Evolutionary conservation across 768 basidiomycete species (phyloP).

Genomic region (Pholiota conissans): DNA sequence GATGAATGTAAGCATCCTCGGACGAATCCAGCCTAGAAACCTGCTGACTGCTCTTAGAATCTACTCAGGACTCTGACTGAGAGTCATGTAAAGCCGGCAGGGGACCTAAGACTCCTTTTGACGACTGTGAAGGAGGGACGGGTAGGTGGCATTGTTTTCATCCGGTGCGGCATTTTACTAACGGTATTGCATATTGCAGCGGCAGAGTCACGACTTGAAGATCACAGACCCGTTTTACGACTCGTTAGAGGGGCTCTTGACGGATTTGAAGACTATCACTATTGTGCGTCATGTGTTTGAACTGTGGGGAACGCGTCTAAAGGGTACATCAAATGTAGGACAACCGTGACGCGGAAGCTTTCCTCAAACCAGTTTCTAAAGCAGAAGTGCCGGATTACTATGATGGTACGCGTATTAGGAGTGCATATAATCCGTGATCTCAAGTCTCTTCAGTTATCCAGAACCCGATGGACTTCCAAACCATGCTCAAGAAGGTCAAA

Average conservation of each 20-base stretch:
- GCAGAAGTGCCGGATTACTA: conserved; percentile 5
- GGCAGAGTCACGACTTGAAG: conserved; percentile 61
- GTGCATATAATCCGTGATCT: not conserved
- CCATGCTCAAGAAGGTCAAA: conserved; percentile 94
- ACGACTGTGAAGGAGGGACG: conserved; percentile 85
- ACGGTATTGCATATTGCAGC: conserved; percentile 23
- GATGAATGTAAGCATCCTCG: conserved; percentile 43
- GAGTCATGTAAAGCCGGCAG: conserved; percentile 67
- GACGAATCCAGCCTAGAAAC: conserved; percentile 27
- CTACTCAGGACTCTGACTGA: conserved; percentile 85
- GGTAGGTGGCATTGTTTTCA: conserved; percentile 50
- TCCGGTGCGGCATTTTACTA: conserved; percentile 14
- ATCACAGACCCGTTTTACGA: conserved; percentile 91
- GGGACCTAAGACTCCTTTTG: conserved; percentile 80
- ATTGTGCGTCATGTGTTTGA: conserved; percentile 44
- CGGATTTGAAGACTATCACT: conserved; percentile 79
- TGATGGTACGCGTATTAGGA: conserved; percentile 3
- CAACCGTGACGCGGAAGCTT: conserved; percentile 90
- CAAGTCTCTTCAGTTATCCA: conserved; percentile 67
- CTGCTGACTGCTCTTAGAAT: conserved; percentile 51
- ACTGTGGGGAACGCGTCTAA: conserved; percentile 23
- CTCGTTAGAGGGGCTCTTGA: conserved; percentile 84
- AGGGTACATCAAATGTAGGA: conserved; percentile 46
- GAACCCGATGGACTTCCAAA: conserved; percentile 93
- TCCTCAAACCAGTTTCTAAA: conserved; percentile 66